Evolutionary conservation across 768 basidiomycete species (phyloP).

Genomic region (Saitozyma sp.): DNA sequence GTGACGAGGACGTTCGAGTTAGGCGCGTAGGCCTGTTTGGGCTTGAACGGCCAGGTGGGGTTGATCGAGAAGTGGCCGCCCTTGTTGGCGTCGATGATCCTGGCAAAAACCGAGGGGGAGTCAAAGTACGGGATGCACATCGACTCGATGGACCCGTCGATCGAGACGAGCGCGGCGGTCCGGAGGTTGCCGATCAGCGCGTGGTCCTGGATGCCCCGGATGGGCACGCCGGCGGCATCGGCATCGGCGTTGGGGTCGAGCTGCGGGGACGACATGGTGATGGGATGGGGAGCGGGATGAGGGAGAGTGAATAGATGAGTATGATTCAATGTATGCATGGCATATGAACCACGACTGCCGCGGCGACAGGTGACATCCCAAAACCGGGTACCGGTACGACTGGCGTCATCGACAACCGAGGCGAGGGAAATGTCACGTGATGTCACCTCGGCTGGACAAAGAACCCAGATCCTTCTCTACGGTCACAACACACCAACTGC

Average conservation of each 20-base stretch:
- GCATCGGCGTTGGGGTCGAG: slow-evolving; percentile 7
- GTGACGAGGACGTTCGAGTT: slow-evolving; percentile 71
- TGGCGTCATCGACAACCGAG: neutral
- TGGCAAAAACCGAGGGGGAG: slow-evolving; percentile 83
- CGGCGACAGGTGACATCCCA: neutral
- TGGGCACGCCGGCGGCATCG: slow-evolving; percentile 27
- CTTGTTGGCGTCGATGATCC: slow-evolving; percentile 57
- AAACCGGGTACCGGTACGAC: neutral
- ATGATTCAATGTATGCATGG: neutral
- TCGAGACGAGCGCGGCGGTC: slow-evolving; percentile 49
- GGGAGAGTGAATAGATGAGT: neutral
- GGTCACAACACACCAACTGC: no score
- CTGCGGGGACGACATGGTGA: slow-evolving; percentile 11
- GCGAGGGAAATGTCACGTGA: no score
- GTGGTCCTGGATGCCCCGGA: slow-evolving; percentile 51
- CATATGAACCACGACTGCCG: neutral
- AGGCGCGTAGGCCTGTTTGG: slow-evolving; percentile 52
- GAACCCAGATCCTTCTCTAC: no score
- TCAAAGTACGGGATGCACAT: slow-evolving; percentile 93
- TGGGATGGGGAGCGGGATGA: neutral
- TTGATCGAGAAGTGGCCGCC: slow-evolving; percentile 89
- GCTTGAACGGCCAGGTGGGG: slow-evolving; percentile 46
- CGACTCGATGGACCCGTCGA: slow-evolving; percentile 66
- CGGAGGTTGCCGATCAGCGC: slow-evolving; percentile 52
- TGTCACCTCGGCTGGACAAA: no score